Conservation (phyloP, 2,329 filamentous ascomycete genomes). For the Diaporthe vexans region DNA sequence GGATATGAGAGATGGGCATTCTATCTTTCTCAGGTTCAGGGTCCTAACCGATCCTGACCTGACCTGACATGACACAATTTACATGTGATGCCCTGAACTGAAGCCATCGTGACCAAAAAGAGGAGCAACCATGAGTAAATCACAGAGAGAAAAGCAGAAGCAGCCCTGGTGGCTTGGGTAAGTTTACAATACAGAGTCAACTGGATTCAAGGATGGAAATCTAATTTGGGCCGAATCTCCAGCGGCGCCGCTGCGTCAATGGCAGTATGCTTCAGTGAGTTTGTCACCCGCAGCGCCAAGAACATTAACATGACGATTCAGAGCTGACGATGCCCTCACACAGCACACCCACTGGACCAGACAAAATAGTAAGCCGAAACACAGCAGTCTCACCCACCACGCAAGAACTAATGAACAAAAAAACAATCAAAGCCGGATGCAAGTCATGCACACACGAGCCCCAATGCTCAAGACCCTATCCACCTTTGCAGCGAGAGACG, state of each 20-base stretch:
- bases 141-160: slow-evolving; percentile 48
- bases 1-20: not conserved
- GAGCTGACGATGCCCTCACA: slow-evolving; percentile 36
- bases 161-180: slow-evolving; percentile 62
- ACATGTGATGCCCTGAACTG: not conserved
- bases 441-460: slow-evolving; percentile 57
- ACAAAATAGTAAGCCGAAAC: slow-evolving; percentile 57
- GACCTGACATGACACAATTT: slow-evolving; percentile 5
- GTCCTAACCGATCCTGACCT: not conserved
- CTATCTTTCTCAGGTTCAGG: not conserved
- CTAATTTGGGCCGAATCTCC: not conserved
- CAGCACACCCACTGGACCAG: slow-evolving; percentile 60
- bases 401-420: not conserved
- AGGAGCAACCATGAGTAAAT: slow-evolving; percentile 28
- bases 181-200: slow-evolving; percentile 33
- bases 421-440: slow-evolving; percentile 55
- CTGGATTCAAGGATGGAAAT: not conserved
- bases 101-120: not conserved
- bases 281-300: slow-evolving; percentile 19
- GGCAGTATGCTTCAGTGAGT: slow-evolving; percentile 61
- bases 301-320: not conserved
- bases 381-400: not conserved
- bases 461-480: slow-evolving; percentile 57
- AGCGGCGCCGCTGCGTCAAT: slow-evolving; percentile 61
- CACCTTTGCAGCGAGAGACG: slow-evolving; percentile 56